Evolutionary conservation across 192 early-diverging fungal genomes (phyloP).

Genomic region (Lobulomyces angularis): DNA sequence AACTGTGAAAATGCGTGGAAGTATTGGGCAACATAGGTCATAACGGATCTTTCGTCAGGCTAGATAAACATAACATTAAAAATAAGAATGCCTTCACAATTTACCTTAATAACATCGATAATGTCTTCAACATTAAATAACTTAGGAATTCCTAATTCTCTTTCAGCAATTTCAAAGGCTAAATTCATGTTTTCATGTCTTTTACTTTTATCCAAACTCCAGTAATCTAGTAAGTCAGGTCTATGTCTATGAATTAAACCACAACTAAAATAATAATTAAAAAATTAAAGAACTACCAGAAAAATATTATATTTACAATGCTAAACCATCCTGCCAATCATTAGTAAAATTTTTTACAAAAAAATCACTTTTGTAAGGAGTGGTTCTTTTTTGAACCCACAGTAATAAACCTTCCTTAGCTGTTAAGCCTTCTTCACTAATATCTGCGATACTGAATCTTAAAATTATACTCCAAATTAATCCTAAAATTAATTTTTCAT

Average conservation of each 20-base stretch:
- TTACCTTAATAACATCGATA: constrained; percentile 67
- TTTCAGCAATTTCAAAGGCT: constrained; percentile 89
- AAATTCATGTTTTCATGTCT: constrained; percentile 76
- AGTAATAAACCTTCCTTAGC: constrained; percentile 93
- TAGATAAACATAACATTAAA: constrained; percentile 5
- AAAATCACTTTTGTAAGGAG: constrained; percentile 73
- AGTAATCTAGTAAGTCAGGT: constrained; percentile 86
- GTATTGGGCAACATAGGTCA: constrained; percentile 97
- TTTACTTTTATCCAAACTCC: constrained; percentile 70
- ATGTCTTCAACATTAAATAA: constrained; percentile 93
- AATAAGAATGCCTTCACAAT: neutral
- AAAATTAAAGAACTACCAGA: neutral
- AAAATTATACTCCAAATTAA: constrained; percentile 97
- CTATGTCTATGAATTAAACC: constrained; percentile 94
- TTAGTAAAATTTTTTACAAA: constrained; percentile 75
- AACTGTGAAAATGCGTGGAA: constrained; percentile 93
- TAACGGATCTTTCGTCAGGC: constrained; percentile 92
- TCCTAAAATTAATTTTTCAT: constrained; percentile 82
- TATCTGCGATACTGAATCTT: constrained; percentile 85
- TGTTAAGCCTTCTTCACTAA: constrained; percentile 81
- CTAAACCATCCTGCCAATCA: constrained; percentile 84
- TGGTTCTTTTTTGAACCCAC: constrained; percentile 94
- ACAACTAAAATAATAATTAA: constrained; percentile 40
- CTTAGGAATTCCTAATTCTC: constrained; percentile 79
- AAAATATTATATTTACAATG: constrained; percentile 46